Evolutionary conservation across 2,329 filamentous ascomycete genomes (phyloP).

Genomic region (Botrytis squamosa): DNA sequence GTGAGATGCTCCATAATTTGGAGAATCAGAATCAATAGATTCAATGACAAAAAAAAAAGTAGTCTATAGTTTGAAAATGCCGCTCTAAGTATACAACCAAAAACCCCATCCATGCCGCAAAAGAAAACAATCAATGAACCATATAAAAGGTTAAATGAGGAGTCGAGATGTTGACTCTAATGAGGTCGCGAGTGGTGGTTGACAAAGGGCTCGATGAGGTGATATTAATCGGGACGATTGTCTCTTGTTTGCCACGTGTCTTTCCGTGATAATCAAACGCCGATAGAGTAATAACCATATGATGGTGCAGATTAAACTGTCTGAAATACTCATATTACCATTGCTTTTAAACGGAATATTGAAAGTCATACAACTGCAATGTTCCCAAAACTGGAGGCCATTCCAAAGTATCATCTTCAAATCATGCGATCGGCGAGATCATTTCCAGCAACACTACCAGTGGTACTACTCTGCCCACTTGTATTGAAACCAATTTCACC

Average conservation of each 20-base stretch:
- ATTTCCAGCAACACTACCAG: conserved; percentile 73
- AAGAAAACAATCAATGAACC: conserved; percentile 3
- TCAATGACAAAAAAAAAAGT: conserved; percentile 3
- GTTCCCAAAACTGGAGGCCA: neutral
- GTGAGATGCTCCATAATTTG: neutral
- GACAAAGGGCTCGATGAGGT: conserved; percentile 1
- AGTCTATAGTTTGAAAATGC: conserved; percentile 21
- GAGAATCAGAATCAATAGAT: conserved; percentile 14
- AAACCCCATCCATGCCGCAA: conserved; percentile 14
- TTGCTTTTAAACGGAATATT: neutral
- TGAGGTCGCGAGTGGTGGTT: neutral
- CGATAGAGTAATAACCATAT: neutral
- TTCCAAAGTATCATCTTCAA: conserved; percentile 25
- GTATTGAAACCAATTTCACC: conserved; percentile 57
- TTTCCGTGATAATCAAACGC: neutral
- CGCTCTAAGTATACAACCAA: conserved; percentile 21
- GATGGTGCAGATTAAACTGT: neutral
- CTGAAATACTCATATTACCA: neutral
- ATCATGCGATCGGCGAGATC: conserved; percentile 59
- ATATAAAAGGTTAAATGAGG: conserved; percentile 3
- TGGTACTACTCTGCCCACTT: conserved; percentile 75
- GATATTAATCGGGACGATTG: conserved; percentile 5
- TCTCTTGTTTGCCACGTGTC: neutral
- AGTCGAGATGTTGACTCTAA: neutral
- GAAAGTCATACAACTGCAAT: neutral